Percentiles rank a stretch among this genome's conserved stretches.
phyloP scores from a whole-genome alignment of 192 early-diverging fungal species.

The Paraglomus brasilianum region DNA sequence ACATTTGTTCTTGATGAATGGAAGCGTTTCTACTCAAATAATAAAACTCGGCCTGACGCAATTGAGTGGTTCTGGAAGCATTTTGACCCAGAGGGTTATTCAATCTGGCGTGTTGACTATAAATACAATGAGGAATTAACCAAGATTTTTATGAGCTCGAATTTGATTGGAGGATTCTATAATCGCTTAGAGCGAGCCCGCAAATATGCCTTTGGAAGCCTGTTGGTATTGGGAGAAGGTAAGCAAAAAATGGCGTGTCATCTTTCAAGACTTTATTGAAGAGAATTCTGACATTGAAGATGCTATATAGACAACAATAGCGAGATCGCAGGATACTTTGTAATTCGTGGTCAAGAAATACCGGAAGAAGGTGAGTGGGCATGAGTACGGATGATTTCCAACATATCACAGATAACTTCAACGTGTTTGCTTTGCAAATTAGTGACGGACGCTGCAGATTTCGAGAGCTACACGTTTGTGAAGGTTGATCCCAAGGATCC shows the following conservation, averaged over 20 bases:
- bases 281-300: not conserved
- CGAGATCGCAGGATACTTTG: constrained; percentile 92
- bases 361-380: constrained; percentile 56
- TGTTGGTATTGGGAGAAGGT: constrained; percentile 74
- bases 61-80: constrained; percentile 95
- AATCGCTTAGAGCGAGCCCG: constrained; percentile 87
- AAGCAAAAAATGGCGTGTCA: not conserved
- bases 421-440: constrained; percentile 39
- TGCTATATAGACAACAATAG: constrained; percentile 65
- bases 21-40: constrained; percentile 98
- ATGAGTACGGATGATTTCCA: too few relatives aligned
- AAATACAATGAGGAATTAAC: constrained; percentile 95
- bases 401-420: not conserved
- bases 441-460: constrained; percentile 82
- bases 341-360: constrained; percentile 84
- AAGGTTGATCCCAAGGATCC: constrained; percentile 71
- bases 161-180: constrained; percentile 92
- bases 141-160: constrained; percentile 86
- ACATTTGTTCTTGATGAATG: constrained; percentile 85
- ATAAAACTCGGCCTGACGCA: constrained; percentile 82
- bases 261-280: not conserved
- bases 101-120: constrained; percentile 90
- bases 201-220: constrained; percentile 93
- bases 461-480: constrained; percentile 81
- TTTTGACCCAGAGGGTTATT: constrained; percentile 84